Base-by-base conservation (phyloP, 169 alveolate genomes). In the Cystoisospora suis region DNA sequence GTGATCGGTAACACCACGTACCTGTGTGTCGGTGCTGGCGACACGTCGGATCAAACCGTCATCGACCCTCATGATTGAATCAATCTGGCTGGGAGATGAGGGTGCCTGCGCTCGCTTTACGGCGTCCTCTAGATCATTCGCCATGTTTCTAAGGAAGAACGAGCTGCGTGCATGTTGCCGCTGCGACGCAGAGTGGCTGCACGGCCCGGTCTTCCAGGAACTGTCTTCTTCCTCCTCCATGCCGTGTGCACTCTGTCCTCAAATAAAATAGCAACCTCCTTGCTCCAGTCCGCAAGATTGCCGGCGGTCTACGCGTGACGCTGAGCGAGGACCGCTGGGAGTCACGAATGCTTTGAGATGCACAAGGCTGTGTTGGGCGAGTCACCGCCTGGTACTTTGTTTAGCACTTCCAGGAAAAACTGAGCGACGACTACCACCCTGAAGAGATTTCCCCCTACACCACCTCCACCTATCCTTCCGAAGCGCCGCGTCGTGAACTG, bases 61-160 rank as follows among this genome's bases (percentile, higher is more conserved):
- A 56, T 72, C 83, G 56, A 72, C 32, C 42, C 20, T 34, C 83
- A 72, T 72, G 45, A 72, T 40, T 40, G 36, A 6, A 27, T 38
- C 27, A 34, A 72, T 34, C 17, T 38, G 46, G 27, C 40, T 34
- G 1, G 42, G 36, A 0, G 83, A 72, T 1, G 83, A 72, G 38
- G 83, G 83, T 3, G 83, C 32, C 32, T 72, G 83, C 9, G 45
- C 20, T 38, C 42, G 58, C 27, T 34, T 53, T 3, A 20, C 83
- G 38, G 83, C 83, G 36, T 72, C 42, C 47, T 23, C 56, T 40
- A 72, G 83, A n/a, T 72, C 83, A 5, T 34, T 40, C n/a, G 83
- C 83, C 58, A 40, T 32, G 17, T 46, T 27, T 29, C 58, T 40
- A 29, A 72, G 45, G 58, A 72, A 0, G 56, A 29, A 56, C 42